Percentiles rank a stretch among this genome's conserved stretches.
Evolutionary conservation across 108 stramenopile species (phyloP).

Genomic region (Skeletonema menzelii): DNA sequence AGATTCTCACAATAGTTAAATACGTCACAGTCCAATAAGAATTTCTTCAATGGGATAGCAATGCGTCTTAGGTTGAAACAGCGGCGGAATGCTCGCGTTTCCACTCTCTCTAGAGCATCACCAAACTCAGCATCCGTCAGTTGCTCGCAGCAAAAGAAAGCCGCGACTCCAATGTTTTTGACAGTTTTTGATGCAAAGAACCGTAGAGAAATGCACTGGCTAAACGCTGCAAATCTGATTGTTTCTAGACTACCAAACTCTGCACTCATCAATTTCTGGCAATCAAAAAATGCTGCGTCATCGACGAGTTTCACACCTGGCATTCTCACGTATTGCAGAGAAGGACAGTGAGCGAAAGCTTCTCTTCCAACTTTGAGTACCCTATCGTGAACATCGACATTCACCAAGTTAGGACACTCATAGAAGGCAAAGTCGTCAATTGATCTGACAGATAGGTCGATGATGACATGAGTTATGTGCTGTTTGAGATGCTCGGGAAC

Average conservation of each 20-base stretch:
- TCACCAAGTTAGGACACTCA: neutral
- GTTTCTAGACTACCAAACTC: neutral
- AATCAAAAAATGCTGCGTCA: neutral
- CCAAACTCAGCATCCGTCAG: neutral
- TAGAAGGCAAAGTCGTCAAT: neutral
- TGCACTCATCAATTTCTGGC: neutral
- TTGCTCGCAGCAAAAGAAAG: slow-evolving; percentile 1
- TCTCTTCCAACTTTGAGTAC: neutral
- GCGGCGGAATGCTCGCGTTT: neutral
- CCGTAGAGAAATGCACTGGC: neutral
- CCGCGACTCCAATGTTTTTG: neutral
- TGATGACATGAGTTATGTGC: slow-evolving; percentile 2
- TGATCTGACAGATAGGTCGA: neutral
- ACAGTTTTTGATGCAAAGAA: neutral
- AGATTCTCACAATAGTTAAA: neutral
- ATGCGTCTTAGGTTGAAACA: neutral
- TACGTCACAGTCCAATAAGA: neutral
- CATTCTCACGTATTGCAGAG: neutral
- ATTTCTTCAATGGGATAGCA: neutral
- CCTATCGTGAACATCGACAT: neutral
- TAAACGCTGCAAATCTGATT: neutral
- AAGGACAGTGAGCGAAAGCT: neutral
- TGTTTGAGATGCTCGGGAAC: neutral
- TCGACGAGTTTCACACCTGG: neutral
- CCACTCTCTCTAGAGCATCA: neutral